These are phyloP conservation scores for Sextonia rubra DNA, from an alignment of 164 flowering plant species.

Conservation along the genomic window DNA sequence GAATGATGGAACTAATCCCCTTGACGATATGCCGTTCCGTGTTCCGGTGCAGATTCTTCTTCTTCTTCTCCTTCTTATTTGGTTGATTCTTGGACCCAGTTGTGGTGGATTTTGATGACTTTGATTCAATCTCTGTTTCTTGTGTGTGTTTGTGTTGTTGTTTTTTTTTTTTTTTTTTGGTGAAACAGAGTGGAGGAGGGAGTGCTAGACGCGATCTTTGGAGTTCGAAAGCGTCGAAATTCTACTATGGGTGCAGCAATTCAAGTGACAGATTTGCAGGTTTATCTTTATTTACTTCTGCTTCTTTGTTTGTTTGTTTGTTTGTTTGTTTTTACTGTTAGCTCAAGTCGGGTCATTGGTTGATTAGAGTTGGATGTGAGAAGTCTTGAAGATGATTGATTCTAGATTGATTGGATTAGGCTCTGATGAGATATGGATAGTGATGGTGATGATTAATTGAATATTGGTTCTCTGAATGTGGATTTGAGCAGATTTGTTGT, in stretches of 20 bases:
- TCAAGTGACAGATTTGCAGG: slow-evolving; percentile 52
- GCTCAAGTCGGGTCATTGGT: too few relatives aligned
- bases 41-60: slow-evolving; percentile 35
- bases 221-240: slow-evolving; percentile 46
- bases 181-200: slow-evolving; percentile 39
- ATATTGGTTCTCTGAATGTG: too few relatives aligned
- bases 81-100: neutral
- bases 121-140: neutral
- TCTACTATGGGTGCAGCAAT: slow-evolving; percentile 70
- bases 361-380: too few relatives aligned
- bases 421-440: too few relatives aligned
- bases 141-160: neutral
- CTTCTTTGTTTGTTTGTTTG: neutral
- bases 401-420: too few relatives aligned
- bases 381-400: too few relatives aligned
- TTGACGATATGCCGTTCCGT: slow-evolving; percentile 23
- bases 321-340: too few relatives aligned
- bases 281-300: slow-evolving; percentile 13
- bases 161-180: slow-evolving; percentile 8
- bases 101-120: neutral
- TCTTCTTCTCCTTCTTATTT: neutral
- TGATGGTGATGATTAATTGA: too few relatives aligned
- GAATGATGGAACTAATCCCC: slow-evolving; percentile 11
- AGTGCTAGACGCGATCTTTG: slow-evolving; percentile 50
- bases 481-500: neutral